phyloP scores from a whole-genome alignment of 176 grass and related monocot species.

The Luzula sylvatica region DNA sequence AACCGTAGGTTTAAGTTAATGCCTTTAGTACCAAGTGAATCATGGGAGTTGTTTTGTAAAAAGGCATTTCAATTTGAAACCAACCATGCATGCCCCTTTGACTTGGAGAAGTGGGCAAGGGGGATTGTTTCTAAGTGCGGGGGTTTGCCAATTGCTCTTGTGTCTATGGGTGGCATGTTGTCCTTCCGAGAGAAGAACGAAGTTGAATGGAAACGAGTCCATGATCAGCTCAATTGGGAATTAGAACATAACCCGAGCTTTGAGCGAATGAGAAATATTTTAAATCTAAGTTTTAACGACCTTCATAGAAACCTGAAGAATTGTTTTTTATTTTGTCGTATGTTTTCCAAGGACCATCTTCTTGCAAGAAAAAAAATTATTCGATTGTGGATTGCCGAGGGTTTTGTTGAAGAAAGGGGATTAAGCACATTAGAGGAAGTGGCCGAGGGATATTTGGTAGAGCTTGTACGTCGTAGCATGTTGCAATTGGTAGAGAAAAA shows the following conservation, averaged over 20 bases:
- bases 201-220: too few species aligned
- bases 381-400: constrained; percentile 31
- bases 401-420: neutral
- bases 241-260: neutral
- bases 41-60: too few species aligned
- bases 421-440: neutral
- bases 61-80: too few species aligned
- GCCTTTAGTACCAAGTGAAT: neutral
- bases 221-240: too few species aligned
- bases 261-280: constrained; percentile 18
- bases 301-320: constrained; percentile 23
- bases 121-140: constrained; percentile 35
- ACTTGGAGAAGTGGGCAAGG: too few species aligned
- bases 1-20: neutral
- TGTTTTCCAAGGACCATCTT: constrained; percentile 25
- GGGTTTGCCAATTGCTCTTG: constrained; percentile 30
- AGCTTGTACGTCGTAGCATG: too few species aligned
- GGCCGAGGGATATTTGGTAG: too few species aligned
- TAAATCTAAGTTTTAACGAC: constrained; percentile 33
- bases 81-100: too few species aligned
- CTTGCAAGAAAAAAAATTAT: too few species aligned
- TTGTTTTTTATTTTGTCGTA: constrained; percentile 34
- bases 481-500: too few species aligned
- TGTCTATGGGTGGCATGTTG: constrained; percentile 31
- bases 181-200: constrained; percentile 12